phyloP scores from a whole-genome alignment of 768 basidiomycete species.

The Termitomyces sp. region DNA sequence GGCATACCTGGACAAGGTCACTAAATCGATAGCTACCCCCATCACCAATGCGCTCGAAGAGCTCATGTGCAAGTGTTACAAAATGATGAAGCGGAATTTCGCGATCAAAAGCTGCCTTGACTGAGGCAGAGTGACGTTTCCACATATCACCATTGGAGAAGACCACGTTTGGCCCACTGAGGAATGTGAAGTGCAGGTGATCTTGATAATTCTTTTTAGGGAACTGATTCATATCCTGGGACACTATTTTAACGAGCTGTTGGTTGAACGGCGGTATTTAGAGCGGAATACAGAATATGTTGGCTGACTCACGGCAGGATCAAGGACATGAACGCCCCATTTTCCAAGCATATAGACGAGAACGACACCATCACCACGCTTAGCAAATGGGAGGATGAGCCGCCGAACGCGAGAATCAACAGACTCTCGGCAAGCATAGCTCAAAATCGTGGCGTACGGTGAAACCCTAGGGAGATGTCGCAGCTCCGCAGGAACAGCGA shows the following conservation, averaged over 20 bases:
- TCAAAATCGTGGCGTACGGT: conserved; percentile 26
- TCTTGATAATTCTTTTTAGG: conserved; percentile 28
- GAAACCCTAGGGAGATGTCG: conserved; percentile 33
- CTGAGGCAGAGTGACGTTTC: conserved; percentile 32
- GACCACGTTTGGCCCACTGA: conserved; percentile 32
- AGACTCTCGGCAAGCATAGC: conserved; percentile 30
- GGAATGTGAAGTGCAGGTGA: conserved; percentile 32
- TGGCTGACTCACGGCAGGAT: conserved; percentile 23
- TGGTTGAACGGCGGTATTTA: background rate
- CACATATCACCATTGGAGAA: conserved; percentile 35
- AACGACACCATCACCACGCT: conserved; percentile 28
- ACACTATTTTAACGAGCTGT: conserved; percentile 23
- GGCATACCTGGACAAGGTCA: conserved; percentile 21
- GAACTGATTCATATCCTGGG: conserved; percentile 19
- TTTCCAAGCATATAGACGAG: conserved; percentile 35
- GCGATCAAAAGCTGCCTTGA: conserved; percentile 29
- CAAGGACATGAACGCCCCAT: conserved; percentile 39
- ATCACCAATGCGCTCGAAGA: conserved; percentile 27
- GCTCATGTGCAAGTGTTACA: conserved; percentile 24
- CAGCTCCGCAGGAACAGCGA: conserved; percentile 26
- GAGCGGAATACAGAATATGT: background rate
- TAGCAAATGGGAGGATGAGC: conserved; percentile 33
- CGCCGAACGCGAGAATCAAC: conserved; percentile 30
- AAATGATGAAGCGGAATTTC: conserved; percentile 32
- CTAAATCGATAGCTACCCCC: conserved; percentile 25